phyloP scores from a whole-genome alignment of 768 basidiomycete genomes.

The Tylopilus sp. region DNA sequence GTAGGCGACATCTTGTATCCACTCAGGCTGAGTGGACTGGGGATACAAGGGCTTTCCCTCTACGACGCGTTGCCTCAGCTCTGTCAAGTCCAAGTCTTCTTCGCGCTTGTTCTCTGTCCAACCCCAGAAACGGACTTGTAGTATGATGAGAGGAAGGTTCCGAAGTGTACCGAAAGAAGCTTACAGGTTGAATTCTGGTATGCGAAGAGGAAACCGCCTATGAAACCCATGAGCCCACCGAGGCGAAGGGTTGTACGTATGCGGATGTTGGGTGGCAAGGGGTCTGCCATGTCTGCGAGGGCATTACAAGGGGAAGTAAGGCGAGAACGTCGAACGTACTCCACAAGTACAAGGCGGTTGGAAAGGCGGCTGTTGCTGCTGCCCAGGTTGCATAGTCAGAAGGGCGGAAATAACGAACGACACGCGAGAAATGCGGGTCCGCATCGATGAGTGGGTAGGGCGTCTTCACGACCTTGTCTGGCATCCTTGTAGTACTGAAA shows the following conservation, averaged over 20 bases:
- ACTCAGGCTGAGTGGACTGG: slow-evolving; percentile 72
- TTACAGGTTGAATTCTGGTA: slow-evolving; percentile 88
- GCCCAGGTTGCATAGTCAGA: slow-evolving; percentile 88
- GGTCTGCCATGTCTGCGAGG: slow-evolving; percentile 44
- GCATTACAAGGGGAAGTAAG: slow-evolving; percentile 2
- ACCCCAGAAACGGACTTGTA: slow-evolving; percentile 87
- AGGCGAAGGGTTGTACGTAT: slow-evolving; percentile 43
- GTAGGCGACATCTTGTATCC: slow-evolving; percentile 84
- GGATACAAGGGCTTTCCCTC: slow-evolving; percentile 88
- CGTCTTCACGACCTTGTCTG: slow-evolving; percentile 50
- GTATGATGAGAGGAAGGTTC: slow-evolving; percentile 12
- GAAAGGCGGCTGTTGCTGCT: slow-evolving; percentile 75
- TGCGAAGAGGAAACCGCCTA: slow-evolving; percentile 88
- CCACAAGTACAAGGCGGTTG: slow-evolving; percentile 75
- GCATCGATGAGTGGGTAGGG: slow-evolving; percentile 91
- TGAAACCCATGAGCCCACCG: slow-evolving; percentile 77
- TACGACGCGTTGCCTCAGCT: slow-evolving; percentile 69
- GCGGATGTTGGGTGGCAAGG: slow-evolving; percentile 33
- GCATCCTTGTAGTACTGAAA: slow-evolving; percentile 28
- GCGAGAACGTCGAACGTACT: slow-evolving; percentile 48
- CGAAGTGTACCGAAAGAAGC: slow-evolving; percentile 26
- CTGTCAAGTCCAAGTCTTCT: slow-evolving; percentile 69
- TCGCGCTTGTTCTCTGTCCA: slow-evolving; percentile 90
- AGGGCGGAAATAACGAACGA: slow-evolving; percentile 83
- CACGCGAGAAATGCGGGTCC: slow-evolving; percentile 86